These are phyloP conservation scores for Eragrostis nindensis DNA, from an alignment of 176 grass and related monocot species.

Conservation along the genomic window DNA sequence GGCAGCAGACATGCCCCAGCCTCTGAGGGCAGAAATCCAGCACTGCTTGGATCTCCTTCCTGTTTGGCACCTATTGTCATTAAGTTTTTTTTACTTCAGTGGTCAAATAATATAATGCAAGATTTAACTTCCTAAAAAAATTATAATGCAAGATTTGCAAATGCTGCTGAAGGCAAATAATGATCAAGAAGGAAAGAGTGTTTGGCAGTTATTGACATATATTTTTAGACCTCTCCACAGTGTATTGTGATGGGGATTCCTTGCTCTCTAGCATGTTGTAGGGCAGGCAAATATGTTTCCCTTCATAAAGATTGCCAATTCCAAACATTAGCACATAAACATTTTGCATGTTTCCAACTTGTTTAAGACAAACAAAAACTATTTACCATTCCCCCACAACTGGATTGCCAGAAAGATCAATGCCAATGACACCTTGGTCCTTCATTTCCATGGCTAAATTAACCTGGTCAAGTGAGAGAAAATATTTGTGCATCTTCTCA, in stretches of 20 bases:
- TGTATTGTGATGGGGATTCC: constrained; percentile 87
- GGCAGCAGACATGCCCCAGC: constrained; percentile 89
- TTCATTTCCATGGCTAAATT: constrained; percentile 94
- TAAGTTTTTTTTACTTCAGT: constrained; percentile 52
- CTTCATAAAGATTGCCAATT: constrained; percentile 46
- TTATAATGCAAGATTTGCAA: constrained; percentile 27
- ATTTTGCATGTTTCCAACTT: constrained; percentile 20
- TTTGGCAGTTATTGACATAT: neutral
- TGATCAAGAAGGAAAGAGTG: constrained; percentile 19
- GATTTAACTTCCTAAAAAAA: no score
- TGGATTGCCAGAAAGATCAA: constrained; percentile 97
- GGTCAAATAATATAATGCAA: constrained; percentile 35
- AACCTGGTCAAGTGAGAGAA: constrained; percentile 53
- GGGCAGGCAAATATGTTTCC: constrained; percentile 84
- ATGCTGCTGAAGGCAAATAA: constrained; percentile 4
- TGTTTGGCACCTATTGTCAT: constrained; percentile 77
- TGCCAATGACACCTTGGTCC: constrained; percentile 79
- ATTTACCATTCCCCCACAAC: constrained; percentile 86
- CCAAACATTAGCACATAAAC: constrained; percentile 21
- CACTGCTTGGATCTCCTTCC: constrained; percentile 80
- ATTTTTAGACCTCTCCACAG: constrained; percentile 77
- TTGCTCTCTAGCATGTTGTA: constrained; percentile 78
- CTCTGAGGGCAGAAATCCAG: constrained; percentile 78
- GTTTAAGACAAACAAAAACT: constrained; percentile 3
- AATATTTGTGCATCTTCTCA: constrained; percentile 5